These are phyloP conservation scores for Alternaria conjuncta DNA, from an alignment of 2,329 filamentous ascomycete species.

Conservation along the genomic window DNA sequence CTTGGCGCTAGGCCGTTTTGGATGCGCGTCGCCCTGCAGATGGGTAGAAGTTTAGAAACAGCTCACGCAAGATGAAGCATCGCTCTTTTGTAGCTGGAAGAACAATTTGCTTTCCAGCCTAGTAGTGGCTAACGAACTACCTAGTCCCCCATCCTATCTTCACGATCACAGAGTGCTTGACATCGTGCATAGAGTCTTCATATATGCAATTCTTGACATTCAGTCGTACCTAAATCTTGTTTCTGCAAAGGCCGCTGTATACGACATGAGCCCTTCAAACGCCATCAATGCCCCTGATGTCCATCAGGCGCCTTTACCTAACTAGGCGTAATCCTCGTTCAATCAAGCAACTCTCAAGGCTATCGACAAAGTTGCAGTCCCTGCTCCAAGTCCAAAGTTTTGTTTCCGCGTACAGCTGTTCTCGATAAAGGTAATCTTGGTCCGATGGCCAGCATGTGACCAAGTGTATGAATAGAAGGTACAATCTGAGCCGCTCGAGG, in stretches of 20 bases:
- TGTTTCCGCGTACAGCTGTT: background rate
- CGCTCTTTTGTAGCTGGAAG: background rate
- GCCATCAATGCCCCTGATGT: conserved; percentile 35
- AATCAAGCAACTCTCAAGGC: background rate
- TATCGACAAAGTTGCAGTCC: conserved; percentile 12
- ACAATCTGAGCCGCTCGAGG: conserved; percentile 14
- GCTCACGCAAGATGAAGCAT: background rate
- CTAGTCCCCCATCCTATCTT: background rate
- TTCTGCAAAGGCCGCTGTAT: conserved; percentile 24
- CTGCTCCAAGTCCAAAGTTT: conserved; percentile 3
- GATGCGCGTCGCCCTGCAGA: conserved; percentile 1
- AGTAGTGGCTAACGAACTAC: no score
- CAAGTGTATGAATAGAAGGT: conserved; percentile 14
- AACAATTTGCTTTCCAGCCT: background rate
- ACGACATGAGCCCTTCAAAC: conserved; percentile 34
- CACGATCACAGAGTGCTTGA: background rate
- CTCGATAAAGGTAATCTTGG: conserved; percentile 8
- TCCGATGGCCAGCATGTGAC: conserved; percentile 47
- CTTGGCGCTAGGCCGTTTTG: conserved; percentile 14
- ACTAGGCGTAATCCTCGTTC: conserved; percentile 2
- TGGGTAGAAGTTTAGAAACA: background rate
- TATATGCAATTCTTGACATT: background rate
- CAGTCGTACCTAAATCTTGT: conserved; percentile 16
- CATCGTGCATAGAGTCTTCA: background rate
- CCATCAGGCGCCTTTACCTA: background rate